Conservation (phyloP, 169 alveolate species). For the Cryptosporidium viatorum region DNA sequence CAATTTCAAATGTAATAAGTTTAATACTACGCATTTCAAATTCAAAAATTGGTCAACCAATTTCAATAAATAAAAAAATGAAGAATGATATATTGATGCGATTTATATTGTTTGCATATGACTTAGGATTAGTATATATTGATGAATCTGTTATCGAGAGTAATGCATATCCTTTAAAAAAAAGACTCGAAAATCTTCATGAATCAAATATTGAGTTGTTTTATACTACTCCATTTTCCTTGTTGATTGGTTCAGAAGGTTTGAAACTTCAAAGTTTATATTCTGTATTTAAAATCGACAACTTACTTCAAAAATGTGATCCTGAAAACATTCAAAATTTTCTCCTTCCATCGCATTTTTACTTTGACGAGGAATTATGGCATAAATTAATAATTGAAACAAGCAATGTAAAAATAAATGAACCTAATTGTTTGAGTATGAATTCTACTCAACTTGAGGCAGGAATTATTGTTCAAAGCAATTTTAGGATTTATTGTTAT, state of each 20-base stretch:
- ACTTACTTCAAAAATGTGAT: neutral
- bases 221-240: constrained; percentile 55
- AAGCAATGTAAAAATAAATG: neutral
- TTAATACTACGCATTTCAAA: constrained; percentile 39
- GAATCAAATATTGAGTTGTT: neutral
- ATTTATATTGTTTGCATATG: constrained; percentile 59
- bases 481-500: constrained; percentile 89
- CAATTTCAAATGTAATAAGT: constrained; percentile 36
- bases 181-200: neutral
- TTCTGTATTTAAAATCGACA: constrained; percentile 34
- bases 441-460: constrained; percentile 77
- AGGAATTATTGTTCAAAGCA: constrained; percentile 89
- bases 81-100: constrained; percentile 15
- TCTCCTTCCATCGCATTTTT: constrained; percentile 64
- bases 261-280: constrained; percentile 47
- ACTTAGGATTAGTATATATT: constrained; percentile 43
- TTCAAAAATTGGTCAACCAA: constrained; percentile 66
- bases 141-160: constrained; percentile 3
- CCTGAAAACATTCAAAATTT: neutral
- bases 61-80: constrained; percentile 1
- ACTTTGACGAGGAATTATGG: constrained; percentile 47
- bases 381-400: neutral
- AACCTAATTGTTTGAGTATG: neutral
- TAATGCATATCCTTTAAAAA: neutral
- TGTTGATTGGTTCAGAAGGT: constrained; percentile 42